A percentile compares a stretch with the other conserved stretches of the same genome.
Conservation (phyloP, 257 asterid species). For the Paulownia fortunei region DNA sequence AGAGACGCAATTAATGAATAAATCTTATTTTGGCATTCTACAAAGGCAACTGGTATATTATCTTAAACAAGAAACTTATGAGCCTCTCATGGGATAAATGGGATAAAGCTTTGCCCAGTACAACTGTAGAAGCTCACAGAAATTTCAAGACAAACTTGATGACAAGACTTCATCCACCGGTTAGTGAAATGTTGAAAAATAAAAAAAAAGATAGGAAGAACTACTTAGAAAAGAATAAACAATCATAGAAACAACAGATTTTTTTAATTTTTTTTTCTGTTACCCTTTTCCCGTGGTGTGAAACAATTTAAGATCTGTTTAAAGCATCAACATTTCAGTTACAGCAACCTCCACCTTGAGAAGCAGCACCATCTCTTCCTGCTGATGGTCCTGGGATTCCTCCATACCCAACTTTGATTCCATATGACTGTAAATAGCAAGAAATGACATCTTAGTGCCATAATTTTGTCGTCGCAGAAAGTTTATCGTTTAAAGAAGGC, state of each 20-base stretch:
- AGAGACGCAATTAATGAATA: no score
- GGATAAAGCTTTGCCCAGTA: no score
- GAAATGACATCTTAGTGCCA: neutral
- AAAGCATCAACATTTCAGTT: slow-evolving; percentile 42
- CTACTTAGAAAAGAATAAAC: slow-evolving; percentile 20
- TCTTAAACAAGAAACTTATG: neutral
- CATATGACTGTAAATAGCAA: slow-evolving; percentile 59
- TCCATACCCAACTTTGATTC: slow-evolving; percentile 85
- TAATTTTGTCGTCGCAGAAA: neutral
- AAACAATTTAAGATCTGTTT: slow-evolving; percentile 5
- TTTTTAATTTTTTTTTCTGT: neutral
- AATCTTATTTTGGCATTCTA: neutral
- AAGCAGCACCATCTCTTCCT: slow-evolving; percentile 70
- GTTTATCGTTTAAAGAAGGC: neutral
- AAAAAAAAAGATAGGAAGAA: neutral
- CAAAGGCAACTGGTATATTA: no score
- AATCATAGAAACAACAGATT: neutral
- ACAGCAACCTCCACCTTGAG: slow-evolving; percentile 83
- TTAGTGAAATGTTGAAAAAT: no score
- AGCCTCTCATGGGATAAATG: neutral
- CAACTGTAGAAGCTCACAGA: no score
- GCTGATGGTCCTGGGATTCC: slow-evolving; percentile 69
- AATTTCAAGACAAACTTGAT: neutral
- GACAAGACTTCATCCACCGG: neutral
- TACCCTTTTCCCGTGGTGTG: neutral